These are phyloP conservation scores for Rhodamnia argentea DNA, from an alignment of 345 rosid species.

Conservation along the genomic window DNA sequence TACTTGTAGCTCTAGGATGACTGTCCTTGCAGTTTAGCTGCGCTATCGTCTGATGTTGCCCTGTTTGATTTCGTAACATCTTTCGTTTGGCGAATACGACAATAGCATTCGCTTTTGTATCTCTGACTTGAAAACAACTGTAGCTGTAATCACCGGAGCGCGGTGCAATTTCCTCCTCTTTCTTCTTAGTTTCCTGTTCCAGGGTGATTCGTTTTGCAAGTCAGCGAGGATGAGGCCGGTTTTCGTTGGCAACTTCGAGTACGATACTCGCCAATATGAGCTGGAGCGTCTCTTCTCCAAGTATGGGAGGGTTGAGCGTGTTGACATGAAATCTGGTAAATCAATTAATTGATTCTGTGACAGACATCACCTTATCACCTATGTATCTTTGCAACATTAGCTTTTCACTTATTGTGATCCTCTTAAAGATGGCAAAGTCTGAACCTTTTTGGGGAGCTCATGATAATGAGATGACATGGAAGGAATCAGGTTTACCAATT, in stretches of 20 bases:
- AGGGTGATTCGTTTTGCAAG: neutral
- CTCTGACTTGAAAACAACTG: neutral
- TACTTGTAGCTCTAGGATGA: neutral
- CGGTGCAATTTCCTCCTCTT: neutral
- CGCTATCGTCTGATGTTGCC: neutral
- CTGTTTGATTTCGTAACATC: neutral
- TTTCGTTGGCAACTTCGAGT: conserved; percentile 74
- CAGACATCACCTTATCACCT: neutral
- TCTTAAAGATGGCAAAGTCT: neutral
- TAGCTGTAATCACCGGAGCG: neutral
- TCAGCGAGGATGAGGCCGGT: conserved; percentile 40
- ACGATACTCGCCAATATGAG: conserved; percentile 73
- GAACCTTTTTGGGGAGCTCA: neutral
- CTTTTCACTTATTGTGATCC: neutral
- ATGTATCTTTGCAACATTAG: neutral
- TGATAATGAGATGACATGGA: neutral
- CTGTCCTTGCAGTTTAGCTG: neutral
- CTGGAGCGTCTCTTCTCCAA: conserved; percentile 64
- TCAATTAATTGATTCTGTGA: neutral
- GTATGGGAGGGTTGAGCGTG: conserved; percentile 71
- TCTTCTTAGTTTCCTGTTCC: neutral
- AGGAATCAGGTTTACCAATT: neutral
- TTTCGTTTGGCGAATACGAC: neutral
- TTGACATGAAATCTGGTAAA: conserved; percentile 89
- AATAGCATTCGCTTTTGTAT: neutral